Percentiles rank a stretch among this genome's conserved stretches.
Evolutionary conservation across 495 filamentous ascomycete species (phyloP).

Genomic region (Penicillium longicatenatum): DNA sequence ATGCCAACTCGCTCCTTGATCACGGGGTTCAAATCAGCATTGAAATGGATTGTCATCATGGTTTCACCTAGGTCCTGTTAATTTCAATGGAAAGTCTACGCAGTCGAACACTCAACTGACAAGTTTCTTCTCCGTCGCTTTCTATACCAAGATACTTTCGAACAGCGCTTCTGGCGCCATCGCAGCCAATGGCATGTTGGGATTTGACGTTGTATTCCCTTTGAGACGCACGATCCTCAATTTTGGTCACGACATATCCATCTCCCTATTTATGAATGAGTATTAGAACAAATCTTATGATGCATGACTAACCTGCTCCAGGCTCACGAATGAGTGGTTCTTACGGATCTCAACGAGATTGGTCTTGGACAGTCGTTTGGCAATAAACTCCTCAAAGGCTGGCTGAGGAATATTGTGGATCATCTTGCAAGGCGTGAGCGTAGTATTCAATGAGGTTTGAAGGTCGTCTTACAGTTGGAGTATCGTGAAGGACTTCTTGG

Average conservation of each 20-base stretch:
- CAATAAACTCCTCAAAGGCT: slow-evolving; percentile 23
- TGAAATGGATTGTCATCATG: slow-evolving; percentile 52
- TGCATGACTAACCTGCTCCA: slow-evolving; percentile 19
- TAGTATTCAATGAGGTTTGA: neutral
- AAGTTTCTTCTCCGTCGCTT: slow-evolving; percentile 38
- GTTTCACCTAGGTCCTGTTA: slow-evolving; percentile 30
- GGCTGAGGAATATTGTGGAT: slow-evolving; percentile 38
- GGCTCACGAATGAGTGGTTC: slow-evolving; percentile 22
- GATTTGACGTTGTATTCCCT: slow-evolving; percentile 22
- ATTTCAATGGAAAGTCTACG: slow-evolving; percentile 18
- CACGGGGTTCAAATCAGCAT: slow-evolving; percentile 38
- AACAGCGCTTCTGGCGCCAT: slow-evolving; percentile 41
- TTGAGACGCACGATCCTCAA: slow-evolving; percentile 21
- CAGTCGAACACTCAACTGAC: slow-evolving; percentile 3
- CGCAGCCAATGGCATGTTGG: slow-evolving; percentile 37
- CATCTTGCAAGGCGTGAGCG: slow-evolving; percentile 22
- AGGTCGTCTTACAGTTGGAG: slow-evolving; percentile 22
- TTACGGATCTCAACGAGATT: slow-evolving; percentile 22
- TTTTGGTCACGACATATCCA: slow-evolving; percentile 19
- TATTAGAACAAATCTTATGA: neutral
- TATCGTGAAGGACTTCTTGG: slow-evolving; percentile 25
- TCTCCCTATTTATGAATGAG: slow-evolving; percentile 12
- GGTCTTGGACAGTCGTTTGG: slow-evolving; percentile 6
- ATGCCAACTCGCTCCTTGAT: slow-evolving; percentile 42
- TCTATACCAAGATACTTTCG: slow-evolving; percentile 32